Conservation (phyloP, 768 basidiomycete genomes). For the Pulveroboletus frians region DNA sequence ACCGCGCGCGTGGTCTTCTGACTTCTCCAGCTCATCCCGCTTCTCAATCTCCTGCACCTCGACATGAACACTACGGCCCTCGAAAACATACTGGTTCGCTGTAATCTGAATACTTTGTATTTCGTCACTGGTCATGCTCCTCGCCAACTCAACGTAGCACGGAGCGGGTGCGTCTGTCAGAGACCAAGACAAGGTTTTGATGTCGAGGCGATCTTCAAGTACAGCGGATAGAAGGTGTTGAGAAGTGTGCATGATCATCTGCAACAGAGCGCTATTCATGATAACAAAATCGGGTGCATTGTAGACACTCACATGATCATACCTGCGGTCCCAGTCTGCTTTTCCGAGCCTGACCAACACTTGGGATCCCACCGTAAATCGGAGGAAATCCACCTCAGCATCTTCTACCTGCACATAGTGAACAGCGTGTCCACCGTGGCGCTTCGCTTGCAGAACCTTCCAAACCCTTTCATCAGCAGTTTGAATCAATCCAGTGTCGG, state of each 20-base stretch:
- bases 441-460: conserved; percentile 60
- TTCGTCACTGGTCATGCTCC: conserved; percentile 60
- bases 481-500: conserved; percentile 60
- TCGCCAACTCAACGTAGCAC: conserved; percentile 73
- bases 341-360: conserved; percentile 53
- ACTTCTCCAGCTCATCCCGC: conserved; percentile 29
- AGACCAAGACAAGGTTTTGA: conserved; percentile 82
- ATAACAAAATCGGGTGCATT: neutral
- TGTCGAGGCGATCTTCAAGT: conserved; percentile 56
- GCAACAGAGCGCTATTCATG: neutral
- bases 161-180: conserved; percentile 61
- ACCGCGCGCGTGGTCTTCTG: conserved; percentile 44
- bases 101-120: conserved; percentile 54
- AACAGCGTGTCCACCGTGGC: conserved; percentile 68
- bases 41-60: conserved; percentile 66
- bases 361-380: conserved; percentile 46
- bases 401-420: conserved; percentile 56
- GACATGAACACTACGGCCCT: conserved; percentile 63
- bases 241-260: conserved; percentile 84
- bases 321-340: conserved; percentile 57
- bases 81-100: conserved; percentile 64
- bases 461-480: conserved; percentile 42
- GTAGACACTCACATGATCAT: conserved; percentile 58
- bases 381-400: conserved; percentile 38
- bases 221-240: conserved; percentile 81